Conservation (phyloP, 208 protist species). For the Leishmania major region DNA sequence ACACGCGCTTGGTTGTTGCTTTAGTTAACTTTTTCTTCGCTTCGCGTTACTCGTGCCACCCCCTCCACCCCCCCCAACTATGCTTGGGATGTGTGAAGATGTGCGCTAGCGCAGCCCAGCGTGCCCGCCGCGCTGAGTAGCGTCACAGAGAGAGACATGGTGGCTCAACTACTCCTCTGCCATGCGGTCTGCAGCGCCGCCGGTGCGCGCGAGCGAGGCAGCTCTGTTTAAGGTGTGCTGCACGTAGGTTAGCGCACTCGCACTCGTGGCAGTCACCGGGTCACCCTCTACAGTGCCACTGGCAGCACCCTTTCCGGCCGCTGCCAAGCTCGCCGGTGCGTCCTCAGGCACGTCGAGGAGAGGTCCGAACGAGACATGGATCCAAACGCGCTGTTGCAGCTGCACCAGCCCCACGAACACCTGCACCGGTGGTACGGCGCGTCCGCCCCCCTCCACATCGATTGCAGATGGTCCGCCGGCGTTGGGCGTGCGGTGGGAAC, state of each 20-base stretch:
- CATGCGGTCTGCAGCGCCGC: background rate
- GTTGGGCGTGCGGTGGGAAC: background rate
- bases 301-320: background rate
- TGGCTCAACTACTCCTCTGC: background rate
- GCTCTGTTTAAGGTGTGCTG: background rate
- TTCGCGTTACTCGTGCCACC: background rate
- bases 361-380: conserved; percentile 25
- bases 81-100: background rate
- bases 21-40: no score
- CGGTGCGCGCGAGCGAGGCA: background rate
- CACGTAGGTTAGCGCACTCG: background rate
- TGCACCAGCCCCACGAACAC: conserved; percentile 41
- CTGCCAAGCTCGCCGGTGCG: background rate
- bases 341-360: background rate
- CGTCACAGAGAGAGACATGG: background rate
- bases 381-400: conserved; percentile 46
- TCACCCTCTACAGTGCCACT: background rate
- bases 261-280: background rate
- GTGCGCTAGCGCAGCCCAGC: background rate
- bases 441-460: background rate
- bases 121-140: no score
- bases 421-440: conserved; percentile 3
- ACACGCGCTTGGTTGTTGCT: no score
- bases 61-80: background rate
- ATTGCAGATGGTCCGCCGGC: background rate